phyloP scores from a whole-genome alignment of 1,139 yeast species.

The Petasospora rhodanensis region DNA sequence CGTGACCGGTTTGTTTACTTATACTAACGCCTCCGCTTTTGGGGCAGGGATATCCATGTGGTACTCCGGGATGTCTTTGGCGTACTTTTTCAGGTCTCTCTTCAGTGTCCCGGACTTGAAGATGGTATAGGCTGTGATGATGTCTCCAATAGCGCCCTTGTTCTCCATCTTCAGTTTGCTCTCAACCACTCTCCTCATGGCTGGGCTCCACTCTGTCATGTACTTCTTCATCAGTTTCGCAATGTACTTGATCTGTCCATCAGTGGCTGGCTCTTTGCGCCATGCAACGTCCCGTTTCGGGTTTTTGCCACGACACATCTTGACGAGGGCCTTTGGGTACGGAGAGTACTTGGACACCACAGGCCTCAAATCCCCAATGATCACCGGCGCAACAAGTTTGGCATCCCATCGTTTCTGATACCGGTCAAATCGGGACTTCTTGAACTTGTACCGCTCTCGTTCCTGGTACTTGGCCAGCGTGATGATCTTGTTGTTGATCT shows the following conservation, averaged over 20 bases:
- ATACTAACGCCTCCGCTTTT: neutral
- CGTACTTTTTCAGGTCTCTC: neutral
- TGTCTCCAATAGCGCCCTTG: conserved; percentile 37
- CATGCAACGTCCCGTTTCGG: conserved; percentile 30
- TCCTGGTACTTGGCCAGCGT: conserved; percentile 15
- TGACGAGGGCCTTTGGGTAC: conserved; percentile 20
- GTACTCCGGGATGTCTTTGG: neutral
- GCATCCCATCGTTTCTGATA: conserved; percentile 21
- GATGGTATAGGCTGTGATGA: conserved; percentile 39
- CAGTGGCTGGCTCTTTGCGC: conserved; percentile 22
- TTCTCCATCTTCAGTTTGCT: conserved; percentile 21
- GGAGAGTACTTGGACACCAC: conserved; percentile 16
- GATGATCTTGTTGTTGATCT: conserved; percentile 8
- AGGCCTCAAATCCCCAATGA: conserved; percentile 18
- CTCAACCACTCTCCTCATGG: conserved; percentile 26
- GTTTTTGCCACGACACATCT: too few species aligned
- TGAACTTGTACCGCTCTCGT: conserved; percentile 11
- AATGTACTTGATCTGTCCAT: conserved; percentile 29
- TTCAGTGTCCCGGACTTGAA: conserved; percentile 6
- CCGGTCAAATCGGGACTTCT: conserved; percentile 10
- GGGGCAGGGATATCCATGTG: neutral
- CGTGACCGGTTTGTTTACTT: neutral
- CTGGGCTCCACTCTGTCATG: too few species aligned
- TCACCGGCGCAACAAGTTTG: conserved; percentile 19
- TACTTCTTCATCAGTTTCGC: conserved; percentile 37